These are phyloP conservation scores for Margaritispora aquatica DNA, from an alignment of 495 filamentous ascomycete genomes.

Conservation along the genomic window DNA sequence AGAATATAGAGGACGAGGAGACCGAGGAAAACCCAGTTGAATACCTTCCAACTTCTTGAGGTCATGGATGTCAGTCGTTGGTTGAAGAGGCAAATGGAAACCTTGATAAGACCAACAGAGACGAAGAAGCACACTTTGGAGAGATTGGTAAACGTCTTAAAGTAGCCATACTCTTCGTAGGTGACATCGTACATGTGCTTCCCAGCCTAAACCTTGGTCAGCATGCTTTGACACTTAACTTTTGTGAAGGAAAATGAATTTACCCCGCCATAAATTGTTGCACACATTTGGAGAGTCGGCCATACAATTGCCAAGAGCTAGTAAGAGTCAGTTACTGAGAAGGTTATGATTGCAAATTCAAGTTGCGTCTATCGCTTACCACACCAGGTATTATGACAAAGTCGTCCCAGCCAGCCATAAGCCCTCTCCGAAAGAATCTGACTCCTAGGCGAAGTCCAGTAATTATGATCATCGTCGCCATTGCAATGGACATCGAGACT, in stretches of 20 bases:
- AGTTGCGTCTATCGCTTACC: not conserved
- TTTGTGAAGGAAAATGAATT: too few species aligned
- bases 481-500: not conserved
- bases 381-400: slow-evolving; percentile 1
- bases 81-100: slow-evolving; percentile 24
- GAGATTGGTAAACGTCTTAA: slow-evolving; percentile 4
- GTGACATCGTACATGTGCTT: slow-evolving; percentile 19
- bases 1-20: slow-evolving; percentile 16
- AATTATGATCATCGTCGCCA: slow-evolving; percentile 1
- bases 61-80: slow-evolving; percentile 22
- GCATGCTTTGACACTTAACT: too few species aligned
- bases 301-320: slow-evolving; percentile 1
- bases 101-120: slow-evolving; percentile 22
- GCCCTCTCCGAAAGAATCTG: not conserved
- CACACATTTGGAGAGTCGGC: slow-evolving; percentile 3
- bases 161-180: slow-evolving; percentile 13
- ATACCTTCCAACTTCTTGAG: slow-evolving; percentile 17
- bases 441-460: slow-evolving; percentile 1
- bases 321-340: not conserved
- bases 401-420: slow-evolving; percentile 1
- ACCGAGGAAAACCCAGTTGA: slow-evolving; percentile 18
- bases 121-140: slow-evolving; percentile 16
- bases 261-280: slow-evolving; percentile 15
- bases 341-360: not conserved
- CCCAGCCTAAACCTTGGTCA: not conserved